Base-by-base conservation (phyloP, 257 asterid species). In the Solanum habrochaites region DNA sequence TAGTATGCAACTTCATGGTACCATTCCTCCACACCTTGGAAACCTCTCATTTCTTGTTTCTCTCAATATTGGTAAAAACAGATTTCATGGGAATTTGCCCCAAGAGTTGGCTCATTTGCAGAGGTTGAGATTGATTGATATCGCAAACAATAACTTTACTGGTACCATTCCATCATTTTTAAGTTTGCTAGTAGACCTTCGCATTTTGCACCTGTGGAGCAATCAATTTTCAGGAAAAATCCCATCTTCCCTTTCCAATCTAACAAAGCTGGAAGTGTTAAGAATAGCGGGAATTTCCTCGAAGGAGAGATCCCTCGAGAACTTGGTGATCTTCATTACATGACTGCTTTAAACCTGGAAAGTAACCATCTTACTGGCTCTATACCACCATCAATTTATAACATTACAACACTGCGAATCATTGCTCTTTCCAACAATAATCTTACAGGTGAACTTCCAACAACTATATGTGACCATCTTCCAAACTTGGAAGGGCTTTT, bases 301-400 rank as follows among this genome's bases (percentile, higher is more conserved):
- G 49, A 43, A 43, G 49, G 49, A 43, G 49, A 43, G 49, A 43
- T 43, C 14, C 49, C 16, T 11, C 15, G 49, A 43, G 88, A 90
- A 81, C 47, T 83, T 25, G 72, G 89, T 49, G 69, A 60, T 35
- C 85, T 87, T 85, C 6, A 64, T 14, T 40, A 83, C 4, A 72
- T 88, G 83, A 42, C 83, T 43, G 15, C 0, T 29, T 69, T 90
- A 2, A 11, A 42, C 3, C 31, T 88, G 73, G 10, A 18, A 3
- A 11, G 32, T 13, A 90, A 90, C 85, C 27, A 35, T 7, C 73
- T 90, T 58, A 82, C 74, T 31, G 91, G 91, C 16, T 73, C 86
- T 15, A 85, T 90, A 32, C 92, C 89, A 3, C 1, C 4, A 11
- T 83, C 71, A 4, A 40, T 90, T 3, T 72, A 18, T 37, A 72